Conservation (phyloP, 2,329 filamentous ascomycete genomes). For the Fusarium equiseti region DNA sequence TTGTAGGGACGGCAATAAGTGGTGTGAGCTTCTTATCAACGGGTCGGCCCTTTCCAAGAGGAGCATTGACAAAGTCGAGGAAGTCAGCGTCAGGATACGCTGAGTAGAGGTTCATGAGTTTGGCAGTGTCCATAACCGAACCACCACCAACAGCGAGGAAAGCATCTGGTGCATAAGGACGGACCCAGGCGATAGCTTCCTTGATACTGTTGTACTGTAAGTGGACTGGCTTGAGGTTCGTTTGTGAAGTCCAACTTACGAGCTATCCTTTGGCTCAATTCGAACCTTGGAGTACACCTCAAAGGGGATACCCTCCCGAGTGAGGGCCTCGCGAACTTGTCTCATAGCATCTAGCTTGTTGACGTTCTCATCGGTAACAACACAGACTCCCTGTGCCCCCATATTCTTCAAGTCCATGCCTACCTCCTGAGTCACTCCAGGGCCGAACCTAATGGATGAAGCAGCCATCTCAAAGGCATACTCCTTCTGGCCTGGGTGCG, state of each 20-base stretch:
- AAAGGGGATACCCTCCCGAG: slow-evolving; percentile 81
- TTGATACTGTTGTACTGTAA: slow-evolving; percentile 70
- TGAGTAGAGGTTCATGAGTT: slow-evolving; percentile 97
- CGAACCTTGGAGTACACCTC: slow-evolving; percentile 83
- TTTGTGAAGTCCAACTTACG: slow-evolving; percentile 63
- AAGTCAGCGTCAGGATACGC: slow-evolving; percentile 93
- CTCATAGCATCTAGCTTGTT: slow-evolving; percentile 87
- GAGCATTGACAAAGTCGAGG: slow-evolving; percentile 97
- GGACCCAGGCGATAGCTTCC: slow-evolving; percentile 88
- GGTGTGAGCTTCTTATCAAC: slow-evolving; percentile 78
- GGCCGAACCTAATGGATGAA: slow-evolving; percentile 92
- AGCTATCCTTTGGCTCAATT: slow-evolving; percentile 95
- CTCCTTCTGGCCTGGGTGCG: slow-evolving; percentile 77
- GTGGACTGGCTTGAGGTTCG: background rate
- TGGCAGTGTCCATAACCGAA: slow-evolving; percentile 97
- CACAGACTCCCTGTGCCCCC: slow-evolving; percentile 85
- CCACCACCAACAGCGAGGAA: slow-evolving; percentile 92
- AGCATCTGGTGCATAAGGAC: slow-evolving; percentile 84
- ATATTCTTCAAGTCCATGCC: slow-evolving; percentile 98
- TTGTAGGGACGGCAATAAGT: slow-evolving; percentile 86
- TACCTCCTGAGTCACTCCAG: slow-evolving; percentile 92
- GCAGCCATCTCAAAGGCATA: slow-evolving; percentile 99
- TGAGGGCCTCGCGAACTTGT: slow-evolving; percentile 85
- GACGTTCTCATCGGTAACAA: slow-evolving; percentile 91
- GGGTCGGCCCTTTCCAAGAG: slow-evolving; percentile 86